Conservation (phyloP, 495 filamentous ascomycete genomes). For the Lindgomyces ingoldianus region DNA sequence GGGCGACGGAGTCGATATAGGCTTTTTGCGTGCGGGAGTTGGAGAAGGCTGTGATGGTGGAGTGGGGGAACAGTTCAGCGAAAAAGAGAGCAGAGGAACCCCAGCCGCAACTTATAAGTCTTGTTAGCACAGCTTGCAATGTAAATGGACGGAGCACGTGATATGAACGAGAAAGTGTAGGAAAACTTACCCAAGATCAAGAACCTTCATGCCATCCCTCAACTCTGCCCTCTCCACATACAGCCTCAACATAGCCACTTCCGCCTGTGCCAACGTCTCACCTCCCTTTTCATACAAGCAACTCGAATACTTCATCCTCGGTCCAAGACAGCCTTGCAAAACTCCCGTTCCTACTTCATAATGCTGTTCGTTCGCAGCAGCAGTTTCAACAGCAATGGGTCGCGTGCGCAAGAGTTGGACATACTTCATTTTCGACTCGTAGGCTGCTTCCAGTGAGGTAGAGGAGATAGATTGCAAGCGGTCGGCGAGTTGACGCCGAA, state of each 20-base stretch:
- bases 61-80: constrained; percentile 59
- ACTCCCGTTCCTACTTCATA: constrained; percentile 67
- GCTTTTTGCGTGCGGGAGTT: constrained; percentile 65
- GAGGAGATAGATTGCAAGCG: constrained; percentile 53
- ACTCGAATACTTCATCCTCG: constrained; percentile 65
- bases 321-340: constrained; percentile 57
- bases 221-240: constrained; percentile 60
- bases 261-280: constrained; percentile 61
- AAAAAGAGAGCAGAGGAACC: constrained; percentile 63
- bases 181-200: constrained; percentile 59
- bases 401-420: constrained; percentile 53
- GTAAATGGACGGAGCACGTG: constrained; percentile 2
- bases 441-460: constrained; percentile 50
- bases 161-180: not conserved
- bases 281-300: constrained; percentile 59
- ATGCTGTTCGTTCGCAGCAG: constrained; percentile 63
- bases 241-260: constrained; percentile 62
- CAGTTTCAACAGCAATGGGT: constrained; percentile 66
- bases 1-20: constrained; percentile 60
- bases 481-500: constrained; percentile 56
- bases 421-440: constrained; percentile 59
- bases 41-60: constrained; percentile 62
- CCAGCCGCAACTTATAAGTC: constrained; percentile 59
- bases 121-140: not conserved
- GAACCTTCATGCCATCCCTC: constrained; percentile 58